These are phyloP conservation scores for Saprolegnia diclina DNA, from an alignment of 352 stramenopile genomes.

Conservation along the genomic window DNA sequence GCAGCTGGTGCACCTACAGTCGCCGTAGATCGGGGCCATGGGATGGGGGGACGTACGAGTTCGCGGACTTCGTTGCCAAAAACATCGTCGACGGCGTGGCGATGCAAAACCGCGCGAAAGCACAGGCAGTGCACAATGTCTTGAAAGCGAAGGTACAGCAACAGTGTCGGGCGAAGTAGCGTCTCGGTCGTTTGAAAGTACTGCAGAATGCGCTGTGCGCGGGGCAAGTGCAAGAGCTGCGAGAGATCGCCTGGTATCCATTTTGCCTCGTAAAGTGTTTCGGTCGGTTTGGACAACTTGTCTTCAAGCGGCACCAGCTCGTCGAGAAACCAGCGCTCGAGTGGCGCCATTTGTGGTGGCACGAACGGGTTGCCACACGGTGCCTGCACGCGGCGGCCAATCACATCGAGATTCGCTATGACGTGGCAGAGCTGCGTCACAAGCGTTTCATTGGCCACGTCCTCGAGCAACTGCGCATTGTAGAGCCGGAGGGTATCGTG, in stretches of 20 bases:
- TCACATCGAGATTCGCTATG: background rate
- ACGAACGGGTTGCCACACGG: conserved; percentile 22
- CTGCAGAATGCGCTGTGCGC: background rate
- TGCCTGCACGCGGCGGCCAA: background rate
- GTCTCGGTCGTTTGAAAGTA: background rate
- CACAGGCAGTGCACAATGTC: background rate
- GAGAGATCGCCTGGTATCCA: background rate
- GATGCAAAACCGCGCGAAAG: conserved; percentile 21
- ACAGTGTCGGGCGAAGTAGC: background rate
- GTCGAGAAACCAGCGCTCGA: conserved; percentile 14
- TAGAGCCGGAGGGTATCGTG: conserved; percentile 1
- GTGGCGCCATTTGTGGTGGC: background rate
- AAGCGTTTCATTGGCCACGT: background rate
- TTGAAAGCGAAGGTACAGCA: background rate
- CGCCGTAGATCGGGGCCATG: no score
- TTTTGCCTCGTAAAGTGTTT: background rate
- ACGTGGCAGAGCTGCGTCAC: background rate
- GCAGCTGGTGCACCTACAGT: conserved; percentile 19
- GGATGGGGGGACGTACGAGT: background rate
- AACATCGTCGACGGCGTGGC: background rate
- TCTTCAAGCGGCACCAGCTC: conserved; percentile 22
- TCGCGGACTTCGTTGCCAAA: conserved; percentile 18
- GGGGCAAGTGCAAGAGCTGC: background rate
- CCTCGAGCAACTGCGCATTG: conserved; percentile 3
- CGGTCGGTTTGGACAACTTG: background rate